Conservation (phyloP, 2,329 filamentous ascomycete species). For the Capronia coronata region DNA sequence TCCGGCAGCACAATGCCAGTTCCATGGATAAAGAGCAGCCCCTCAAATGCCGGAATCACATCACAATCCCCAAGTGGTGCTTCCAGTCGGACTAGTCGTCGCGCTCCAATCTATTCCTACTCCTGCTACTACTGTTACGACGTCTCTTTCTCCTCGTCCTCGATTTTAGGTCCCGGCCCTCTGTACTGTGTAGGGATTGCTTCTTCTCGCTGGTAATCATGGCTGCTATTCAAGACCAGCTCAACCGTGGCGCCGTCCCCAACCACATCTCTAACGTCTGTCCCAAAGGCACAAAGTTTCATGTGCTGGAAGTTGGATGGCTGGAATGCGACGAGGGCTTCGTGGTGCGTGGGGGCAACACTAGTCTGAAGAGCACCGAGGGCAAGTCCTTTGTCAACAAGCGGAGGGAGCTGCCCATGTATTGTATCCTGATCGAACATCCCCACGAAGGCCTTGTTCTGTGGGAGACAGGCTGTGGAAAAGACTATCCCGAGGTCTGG, state of each 20-base stretch:
- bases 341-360: slow-evolving; percentile 25
- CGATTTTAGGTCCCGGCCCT: too few relatives aligned
- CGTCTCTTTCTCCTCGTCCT: too few relatives aligned
- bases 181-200: too few relatives aligned
- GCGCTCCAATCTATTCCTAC: too few relatives aligned
- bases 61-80: too few relatives aligned
- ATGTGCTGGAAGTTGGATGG: slow-evolving; percentile 26
- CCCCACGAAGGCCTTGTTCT: slow-evolving; percentile 28
- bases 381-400: slow-evolving; percentile 56
- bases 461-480: slow-evolving; percentile 28
- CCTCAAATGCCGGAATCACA: too few relatives aligned
- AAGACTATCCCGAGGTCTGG: slow-evolving; percentile 28
- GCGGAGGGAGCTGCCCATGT: slow-evolving; percentile 70
- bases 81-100: too few relatives aligned
- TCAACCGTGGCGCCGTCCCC: slow-evolving; percentile 24
- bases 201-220: too few relatives aligned
- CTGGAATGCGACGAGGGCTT: slow-evolving; percentile 27
- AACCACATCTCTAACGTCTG: slow-evolving; percentile 27
- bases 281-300: slow-evolving; percentile 27
- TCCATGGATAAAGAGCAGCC: too few relatives aligned
- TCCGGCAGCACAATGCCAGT: too few relatives aligned
- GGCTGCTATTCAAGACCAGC: slow-evolving; percentile 25
- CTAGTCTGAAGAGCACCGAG: slow-evolving; percentile 23
- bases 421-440: slow-evolving; percentile 38
- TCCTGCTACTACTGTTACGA: too few relatives aligned